phyloP scores from a whole-genome alignment of 2,329 filamentous ascomycete genomes.

The Plectosphaerella cucumerina region DNA sequence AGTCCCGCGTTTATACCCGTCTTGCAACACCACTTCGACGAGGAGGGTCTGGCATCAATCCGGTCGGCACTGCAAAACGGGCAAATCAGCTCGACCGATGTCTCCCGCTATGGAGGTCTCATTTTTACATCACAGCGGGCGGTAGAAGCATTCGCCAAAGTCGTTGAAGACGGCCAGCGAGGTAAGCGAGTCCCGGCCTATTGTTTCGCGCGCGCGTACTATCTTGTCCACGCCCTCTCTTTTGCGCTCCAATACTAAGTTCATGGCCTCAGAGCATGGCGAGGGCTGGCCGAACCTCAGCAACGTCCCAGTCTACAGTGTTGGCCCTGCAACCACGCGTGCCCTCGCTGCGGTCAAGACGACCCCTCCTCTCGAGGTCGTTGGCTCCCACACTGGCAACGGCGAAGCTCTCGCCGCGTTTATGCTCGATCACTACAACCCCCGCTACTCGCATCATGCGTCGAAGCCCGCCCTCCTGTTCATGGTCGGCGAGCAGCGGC shows the following conservation, averaged over 20 bases:
- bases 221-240: slow-evolving; percentile 7
- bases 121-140: slow-evolving; percentile 83
- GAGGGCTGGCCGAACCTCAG: slow-evolving; percentile 47
- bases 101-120: slow-evolving; percentile 62
- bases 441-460: slow-evolving; percentile 38
- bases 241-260: background rate
- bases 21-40: slow-evolving; percentile 64
- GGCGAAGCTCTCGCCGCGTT: slow-evolving; percentile 74
- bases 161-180: slow-evolving; percentile 45
- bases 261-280: slow-evolving; percentile 9
- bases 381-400: slow-evolving; percentile 79
- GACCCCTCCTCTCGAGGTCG: slow-evolving; percentile 54
- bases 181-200: background rate
- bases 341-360: slow-evolving; percentile 58
- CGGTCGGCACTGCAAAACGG: slow-evolving; percentile 41
- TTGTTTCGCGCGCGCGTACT: slow-evolving; percentile 29
- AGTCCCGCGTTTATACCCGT: slow-evolving; percentile 71
- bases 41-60: slow-evolving; percentile 52
- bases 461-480: slow-evolving; percentile 69
- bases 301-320: slow-evolving; percentile 65
- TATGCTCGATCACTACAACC: slow-evolving; percentile 73
- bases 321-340: slow-evolving; percentile 75
- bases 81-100: slow-evolving; percentile 31
- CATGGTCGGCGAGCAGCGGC: slow-evolving; percentile 81
- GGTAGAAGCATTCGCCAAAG: slow-evolving; percentile 68